Percentiles rank a stretch among this genome's conserved stretches.
Evolutionary conservation across 495 filamentous ascomycete genomes (phyloP).

Genomic region (Aspergillus wentii): DNA sequence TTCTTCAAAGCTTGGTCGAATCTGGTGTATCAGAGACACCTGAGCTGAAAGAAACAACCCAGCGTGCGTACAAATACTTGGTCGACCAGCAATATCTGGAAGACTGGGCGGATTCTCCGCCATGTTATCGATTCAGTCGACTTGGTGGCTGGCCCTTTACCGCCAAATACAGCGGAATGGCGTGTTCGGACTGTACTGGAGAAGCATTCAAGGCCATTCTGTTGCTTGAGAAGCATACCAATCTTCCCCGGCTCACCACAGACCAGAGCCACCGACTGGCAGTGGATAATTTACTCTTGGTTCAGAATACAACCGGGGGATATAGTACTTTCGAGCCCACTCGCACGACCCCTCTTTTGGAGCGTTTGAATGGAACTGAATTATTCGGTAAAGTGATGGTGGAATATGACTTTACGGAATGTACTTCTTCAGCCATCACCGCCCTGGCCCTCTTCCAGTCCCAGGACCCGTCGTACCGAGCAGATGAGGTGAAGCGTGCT

Average conservation of each 20-base stretch:
- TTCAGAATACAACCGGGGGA: conserved; percentile 11
- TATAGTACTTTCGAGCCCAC: conserved; percentile 14
- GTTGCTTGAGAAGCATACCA: too few species aligned
- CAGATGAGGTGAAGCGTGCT: conserved; percentile 5
- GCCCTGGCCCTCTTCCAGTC: conserved; percentile 9
- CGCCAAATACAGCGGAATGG: too few species aligned
- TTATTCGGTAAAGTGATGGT: conserved; percentile 15
- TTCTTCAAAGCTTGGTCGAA: conserved; percentile 1
- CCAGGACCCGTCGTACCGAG: conserved; percentile 8
- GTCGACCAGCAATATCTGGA: neutral
- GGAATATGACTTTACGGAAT: conserved; percentile 17
- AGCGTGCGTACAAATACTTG: neutral
- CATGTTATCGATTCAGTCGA: conserved; percentile 4
- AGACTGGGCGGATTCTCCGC: conserved; percentile 1
- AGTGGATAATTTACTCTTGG: conserved; percentile 10
- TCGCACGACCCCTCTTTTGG: conserved; percentile 7
- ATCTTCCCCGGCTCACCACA: neutral
- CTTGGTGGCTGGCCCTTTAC: too few species aligned
- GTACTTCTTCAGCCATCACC: conserved; percentile 12
- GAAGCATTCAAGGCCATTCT: too few species aligned
- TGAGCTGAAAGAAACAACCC: neutral
- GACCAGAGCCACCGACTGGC: too few species aligned
- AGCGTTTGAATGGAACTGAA: conserved; percentile 16
- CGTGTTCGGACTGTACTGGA: too few species aligned
- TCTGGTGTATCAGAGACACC: conserved; percentile 3